phyloP scores from a whole-genome alignment of 2,329 filamentous ascomycete species.

The Penicillium sp. region DNA sequence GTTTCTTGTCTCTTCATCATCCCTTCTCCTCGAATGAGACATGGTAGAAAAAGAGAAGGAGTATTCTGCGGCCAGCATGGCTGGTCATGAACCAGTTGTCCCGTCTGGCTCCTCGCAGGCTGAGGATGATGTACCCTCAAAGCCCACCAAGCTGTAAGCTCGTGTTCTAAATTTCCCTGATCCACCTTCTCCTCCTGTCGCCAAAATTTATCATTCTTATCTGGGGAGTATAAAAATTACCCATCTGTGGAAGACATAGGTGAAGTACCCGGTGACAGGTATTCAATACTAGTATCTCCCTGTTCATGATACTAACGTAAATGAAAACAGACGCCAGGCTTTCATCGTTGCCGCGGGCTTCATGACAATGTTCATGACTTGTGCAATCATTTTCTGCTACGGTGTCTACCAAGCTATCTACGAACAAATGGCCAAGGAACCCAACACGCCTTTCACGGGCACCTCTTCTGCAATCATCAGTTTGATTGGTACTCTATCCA shows the following conservation, averaged over 20 bases:
- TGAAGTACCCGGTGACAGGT: background rate
- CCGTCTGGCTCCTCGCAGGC: background rate
- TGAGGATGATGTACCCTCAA: slow-evolving; percentile 8
- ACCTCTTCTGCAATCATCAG: slow-evolving; percentile 42
- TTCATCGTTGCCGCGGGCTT: slow-evolving; percentile 30
- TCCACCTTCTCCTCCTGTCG: background rate
- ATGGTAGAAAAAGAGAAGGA: slow-evolving; percentile 12
- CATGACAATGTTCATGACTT: slow-evolving; percentile 41
- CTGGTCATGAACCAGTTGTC: background rate
- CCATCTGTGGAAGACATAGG: background rate
- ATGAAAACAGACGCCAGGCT: slow-evolving; percentile 15
- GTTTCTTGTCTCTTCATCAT: background rate
- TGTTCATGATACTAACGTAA: background rate
- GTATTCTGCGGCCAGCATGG: background rate
- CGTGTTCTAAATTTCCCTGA: background rate
- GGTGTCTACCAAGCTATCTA: slow-evolving; percentile 49
- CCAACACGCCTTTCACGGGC: slow-evolving; percentile 38
- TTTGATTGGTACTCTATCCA: slow-evolving; percentile 43
- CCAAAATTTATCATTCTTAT: slow-evolving; percentile 7
- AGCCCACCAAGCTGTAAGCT: slow-evolving; percentile 18
- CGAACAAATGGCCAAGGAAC: slow-evolving; percentile 35
- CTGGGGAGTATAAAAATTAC: background rate
- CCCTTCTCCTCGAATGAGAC: background rate
- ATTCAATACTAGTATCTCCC: background rate
- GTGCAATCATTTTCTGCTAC: slow-evolving; percentile 46